These are phyloP conservation scores for Heterobasidion annosum DNA, from an alignment of 1,284 basidiomycete species.

Conservation along the genomic window DNA sequence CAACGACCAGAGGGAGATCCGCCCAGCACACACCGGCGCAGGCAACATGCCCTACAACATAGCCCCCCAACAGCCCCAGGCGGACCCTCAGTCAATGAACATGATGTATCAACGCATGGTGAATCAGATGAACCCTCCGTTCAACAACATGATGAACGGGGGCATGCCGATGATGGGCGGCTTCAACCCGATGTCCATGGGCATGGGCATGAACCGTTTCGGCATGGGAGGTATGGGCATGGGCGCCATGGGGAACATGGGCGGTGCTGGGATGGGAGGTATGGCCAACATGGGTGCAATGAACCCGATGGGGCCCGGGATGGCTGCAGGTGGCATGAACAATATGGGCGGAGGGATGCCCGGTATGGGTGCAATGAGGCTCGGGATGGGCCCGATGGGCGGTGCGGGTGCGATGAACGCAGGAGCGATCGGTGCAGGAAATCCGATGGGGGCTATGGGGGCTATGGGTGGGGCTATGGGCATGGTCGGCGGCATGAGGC, in stretches of 20 bases:
- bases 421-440: slow-evolving; percentile 15
- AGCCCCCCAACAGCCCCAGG: slow-evolving; percentile 19
- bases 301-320: slow-evolving; percentile 21
- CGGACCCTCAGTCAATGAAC: slow-evolving; percentile 39
- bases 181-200: slow-evolving; percentile 29
- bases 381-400: slow-evolving; percentile 16
- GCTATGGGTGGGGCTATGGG: slow-evolving; percentile 20
- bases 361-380: slow-evolving; percentile 22
- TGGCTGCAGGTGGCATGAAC: slow-evolving; percentile 12
- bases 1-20: slow-evolving; percentile 6
- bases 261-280: slow-evolving; percentile 25
- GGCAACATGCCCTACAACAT: slow-evolving; percentile 16
- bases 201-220: slow-evolving; percentile 19
- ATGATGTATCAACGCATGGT: slow-evolving; percentile 51
- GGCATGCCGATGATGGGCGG: slow-evolving; percentile 22
- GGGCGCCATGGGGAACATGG: slow-evolving; percentile 20
- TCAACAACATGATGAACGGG: slow-evolving; percentile 17
- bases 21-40: slow-evolving; percentile 5
- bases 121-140: slow-evolving; percentile 30
- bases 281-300: slow-evolving; percentile 25
- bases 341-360: slow-evolving; percentile 19
- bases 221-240: slow-evolving; percentile 21
- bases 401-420: slow-evolving; percentile 10
- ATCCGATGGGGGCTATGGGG: slow-evolving; percentile 20
- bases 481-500: slow-evolving; percentile 14